Conservation (phyloP, 805 yeast genomes). For the Sugiyamaella marilandica region DNA sequence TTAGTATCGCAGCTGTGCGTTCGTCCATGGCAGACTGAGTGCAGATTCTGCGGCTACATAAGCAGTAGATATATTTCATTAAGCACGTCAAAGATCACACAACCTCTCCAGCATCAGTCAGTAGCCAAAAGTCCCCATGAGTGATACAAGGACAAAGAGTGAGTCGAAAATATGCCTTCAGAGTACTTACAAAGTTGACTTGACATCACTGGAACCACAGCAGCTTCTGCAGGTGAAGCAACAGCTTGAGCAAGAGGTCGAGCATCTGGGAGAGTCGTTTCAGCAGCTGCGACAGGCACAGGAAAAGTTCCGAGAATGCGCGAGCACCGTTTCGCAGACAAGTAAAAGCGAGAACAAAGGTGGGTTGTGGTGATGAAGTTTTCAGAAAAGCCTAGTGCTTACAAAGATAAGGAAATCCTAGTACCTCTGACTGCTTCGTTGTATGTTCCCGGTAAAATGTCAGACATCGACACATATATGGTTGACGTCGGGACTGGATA, state of each 20-base stretch:
- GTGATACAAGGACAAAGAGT: background rate
- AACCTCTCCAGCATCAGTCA: background rate
- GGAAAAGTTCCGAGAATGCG: conserved; percentile 75
- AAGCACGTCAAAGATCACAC: background rate
- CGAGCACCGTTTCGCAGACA: conserved; percentile 58
- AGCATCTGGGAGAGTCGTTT: conserved; percentile 77
- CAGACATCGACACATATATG: conserved; percentile 61
- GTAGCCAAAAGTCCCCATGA: background rate
- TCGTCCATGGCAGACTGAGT: conserved; percentile 6
- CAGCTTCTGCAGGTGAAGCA: conserved; percentile 80
- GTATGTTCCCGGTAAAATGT: conserved; percentile 80
- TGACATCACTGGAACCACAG: conserved; percentile 69
- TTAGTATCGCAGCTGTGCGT: conserved; percentile 12
- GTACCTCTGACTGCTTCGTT: conserved; percentile 87
- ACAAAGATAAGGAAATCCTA: conserved; percentile 47
- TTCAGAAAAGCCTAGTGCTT: background rate
- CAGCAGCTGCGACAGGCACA: conserved; percentile 82
- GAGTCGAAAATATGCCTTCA: background rate
- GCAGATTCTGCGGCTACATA: background rate
- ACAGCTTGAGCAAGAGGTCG: conserved; percentile 77
- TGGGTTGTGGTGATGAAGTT: conserved; percentile 3
- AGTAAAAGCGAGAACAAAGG: conserved; percentile 38
- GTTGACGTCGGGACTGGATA: conserved; percentile 98
- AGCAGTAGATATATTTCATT: background rate
- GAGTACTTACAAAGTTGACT: conserved; percentile 44